phyloP scores from a whole-genome alignment of 2,329 filamentous ascomycete species.

The Trichoderma afroharzianum region DNA sequence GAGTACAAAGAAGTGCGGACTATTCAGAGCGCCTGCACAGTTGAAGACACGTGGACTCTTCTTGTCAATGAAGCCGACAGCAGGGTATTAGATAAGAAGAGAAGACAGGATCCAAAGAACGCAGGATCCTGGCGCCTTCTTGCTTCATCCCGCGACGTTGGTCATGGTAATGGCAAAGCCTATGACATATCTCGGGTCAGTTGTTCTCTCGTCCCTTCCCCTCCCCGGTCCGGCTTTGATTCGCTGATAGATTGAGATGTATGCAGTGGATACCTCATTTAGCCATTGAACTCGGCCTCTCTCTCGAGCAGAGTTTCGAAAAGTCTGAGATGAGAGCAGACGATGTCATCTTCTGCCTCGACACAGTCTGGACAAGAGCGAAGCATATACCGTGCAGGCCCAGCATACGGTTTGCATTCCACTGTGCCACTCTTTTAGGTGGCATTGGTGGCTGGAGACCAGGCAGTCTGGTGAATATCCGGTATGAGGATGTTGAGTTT shows the following conservation, averaged over 20 bases:
- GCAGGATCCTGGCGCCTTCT: not conserved
- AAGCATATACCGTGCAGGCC: not conserved
- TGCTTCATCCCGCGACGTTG: not conserved
- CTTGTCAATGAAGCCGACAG: not conserved
- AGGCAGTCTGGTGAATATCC: not conserved
- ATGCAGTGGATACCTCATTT: not conserved
- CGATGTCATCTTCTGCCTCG: not conserved
- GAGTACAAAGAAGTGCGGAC: not conserved
- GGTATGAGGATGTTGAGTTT: not conserved
- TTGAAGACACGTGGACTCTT: not conserved
- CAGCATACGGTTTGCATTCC: not conserved
- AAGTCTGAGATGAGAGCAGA: not conserved
- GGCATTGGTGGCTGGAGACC: not conserved
- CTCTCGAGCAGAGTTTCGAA: not conserved
- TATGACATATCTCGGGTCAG: not conserved
- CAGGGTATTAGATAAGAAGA: not conserved
- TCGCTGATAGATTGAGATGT: not conserved
- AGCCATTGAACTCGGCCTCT: not conserved
- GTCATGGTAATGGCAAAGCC: not conserved
- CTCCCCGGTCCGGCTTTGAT: not conserved
- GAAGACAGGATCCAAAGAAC: not conserved
- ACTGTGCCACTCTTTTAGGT: not conserved
- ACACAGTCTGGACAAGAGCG: not conserved
- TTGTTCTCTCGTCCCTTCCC: not conserved
- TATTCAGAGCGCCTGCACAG: not conserved